Percentiles rank a stretch among this genome's conserved stretches.
Conservation (phyloP, 768 basidiomycete species). For the Boletus rufocinnamomeus region DNA sequence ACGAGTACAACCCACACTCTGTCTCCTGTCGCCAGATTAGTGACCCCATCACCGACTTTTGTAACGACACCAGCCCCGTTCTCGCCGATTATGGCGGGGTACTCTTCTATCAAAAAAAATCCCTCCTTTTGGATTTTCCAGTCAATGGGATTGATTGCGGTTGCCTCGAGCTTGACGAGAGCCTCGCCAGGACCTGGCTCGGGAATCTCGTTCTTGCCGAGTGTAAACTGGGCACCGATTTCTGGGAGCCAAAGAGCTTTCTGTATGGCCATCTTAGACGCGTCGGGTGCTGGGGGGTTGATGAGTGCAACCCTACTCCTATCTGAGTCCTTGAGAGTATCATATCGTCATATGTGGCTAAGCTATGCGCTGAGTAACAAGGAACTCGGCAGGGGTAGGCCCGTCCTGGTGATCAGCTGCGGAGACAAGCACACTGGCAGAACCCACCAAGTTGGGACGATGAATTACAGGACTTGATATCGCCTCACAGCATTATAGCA, state of each 20-base stretch:
- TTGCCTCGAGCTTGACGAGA: conserved; percentile 43
- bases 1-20: conserved; percentile 32
- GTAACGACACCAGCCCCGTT: conserved; percentile 41
- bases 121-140: conserved; percentile 10
- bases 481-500: not conserved
- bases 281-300: not conserved
- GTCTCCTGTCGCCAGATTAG: conserved; percentile 37
- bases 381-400: not conserved
- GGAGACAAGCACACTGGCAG: not conserved
- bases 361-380: not conserved
- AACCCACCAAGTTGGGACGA: not conserved
- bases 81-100: conserved; percentile 39
- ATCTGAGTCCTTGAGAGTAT: not conserved
- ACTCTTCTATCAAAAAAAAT: conserved; percentile 30
- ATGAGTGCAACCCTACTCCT: not conserved
- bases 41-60: conserved; percentile 39
- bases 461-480: not conserved
- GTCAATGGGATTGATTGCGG: conserved; percentile 49
- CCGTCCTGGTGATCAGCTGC: not conserved
- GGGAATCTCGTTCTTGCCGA: conserved; percentile 25
- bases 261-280: conserved; percentile 12
- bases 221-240: conserved; percentile 13
- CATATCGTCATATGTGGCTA: not conserved
- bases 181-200: conserved; percentile 44
- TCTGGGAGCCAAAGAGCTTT: conserved; percentile 19